A percentile compares a stretch with the other conserved stretches of the same genome.
These are phyloP conservation scores for Saccharomycopsis selenospora DNA, from an alignment of 805 yeast genomes.

Conservation along the genomic window DNA sequence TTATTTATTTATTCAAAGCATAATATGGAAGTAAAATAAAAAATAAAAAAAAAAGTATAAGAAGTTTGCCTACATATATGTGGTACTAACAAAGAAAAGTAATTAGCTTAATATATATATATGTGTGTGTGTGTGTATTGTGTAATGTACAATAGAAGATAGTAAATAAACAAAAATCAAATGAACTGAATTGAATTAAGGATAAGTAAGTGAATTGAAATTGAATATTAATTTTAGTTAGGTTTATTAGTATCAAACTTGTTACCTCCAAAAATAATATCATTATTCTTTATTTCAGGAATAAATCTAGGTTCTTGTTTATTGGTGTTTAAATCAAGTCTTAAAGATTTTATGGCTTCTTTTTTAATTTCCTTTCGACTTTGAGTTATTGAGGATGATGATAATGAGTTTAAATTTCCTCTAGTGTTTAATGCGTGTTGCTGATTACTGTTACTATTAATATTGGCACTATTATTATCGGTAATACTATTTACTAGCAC, in stretches of 20 bases:
- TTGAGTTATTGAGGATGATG: neutral
- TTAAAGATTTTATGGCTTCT: conserved; percentile 1
- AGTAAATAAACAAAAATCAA: no score
- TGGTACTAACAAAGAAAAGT: no score
- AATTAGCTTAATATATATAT: no score
- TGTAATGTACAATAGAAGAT: no score
- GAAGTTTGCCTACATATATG: no score
- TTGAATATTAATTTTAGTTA: no score
- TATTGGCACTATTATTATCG: neutral
- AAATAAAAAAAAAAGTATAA: no score
- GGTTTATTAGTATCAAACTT: neutral
- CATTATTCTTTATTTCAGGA: conserved; percentile 4
- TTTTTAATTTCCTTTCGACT: neutral
- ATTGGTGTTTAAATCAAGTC: neutral
- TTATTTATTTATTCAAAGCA: no score
- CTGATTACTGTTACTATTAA: neutral
- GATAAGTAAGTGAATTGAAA: no score
- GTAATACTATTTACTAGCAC: neutral
- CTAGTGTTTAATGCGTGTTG: neutral
- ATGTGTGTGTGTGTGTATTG: no score
- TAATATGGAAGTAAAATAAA: no score
- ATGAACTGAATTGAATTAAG: no score
- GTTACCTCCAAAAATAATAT: neutral
- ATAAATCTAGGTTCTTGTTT: conserved; percentile 9
- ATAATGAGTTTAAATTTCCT: neutral